Conservation (phyloP, 306 rosid species). For the Trifolium fragiferum region DNA sequence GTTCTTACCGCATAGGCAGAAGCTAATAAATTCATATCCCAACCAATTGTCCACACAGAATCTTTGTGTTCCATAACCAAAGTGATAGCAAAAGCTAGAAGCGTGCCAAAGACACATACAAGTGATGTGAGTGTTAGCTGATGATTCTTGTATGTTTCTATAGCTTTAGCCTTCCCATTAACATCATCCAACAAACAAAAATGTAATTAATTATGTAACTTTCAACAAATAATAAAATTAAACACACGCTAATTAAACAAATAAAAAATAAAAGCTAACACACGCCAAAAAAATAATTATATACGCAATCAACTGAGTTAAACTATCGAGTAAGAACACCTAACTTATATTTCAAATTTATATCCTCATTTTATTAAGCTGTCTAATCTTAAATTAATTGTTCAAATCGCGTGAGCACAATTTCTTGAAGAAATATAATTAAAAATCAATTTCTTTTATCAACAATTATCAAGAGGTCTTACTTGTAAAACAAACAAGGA, state of each 20-base stretch:
- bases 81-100: slow-evolving; percentile 74
- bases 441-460: neutral
- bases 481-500: slow-evolving; percentile 87
- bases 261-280: no score
- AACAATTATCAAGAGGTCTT: slow-evolving; percentile 15
- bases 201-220: neutral
- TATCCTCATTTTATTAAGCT: no score
- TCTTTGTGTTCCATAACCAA: slow-evolving; percentile 69
- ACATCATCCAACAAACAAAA: neutral
- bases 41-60: slow-evolving; percentile 81
- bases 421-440: no score
- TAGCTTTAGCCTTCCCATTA: slow-evolving; percentile 61
- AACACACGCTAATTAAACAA: no score
- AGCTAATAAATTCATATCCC: slow-evolving; percentile 89
- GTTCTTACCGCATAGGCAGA: slow-evolving; percentile 83
- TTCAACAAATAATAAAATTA: neutral
- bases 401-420: no score
- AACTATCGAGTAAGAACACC: no score
- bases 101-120: slow-evolving; percentile 76
- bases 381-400: no score
- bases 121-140: slow-evolving; percentile 76
- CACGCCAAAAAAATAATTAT: no score
- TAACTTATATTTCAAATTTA: no score
- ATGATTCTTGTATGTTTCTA: slow-evolving; percentile 85
- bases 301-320: no score